phyloP scores from a whole-genome alignment of 163 green algal genomes.

The Scenedesmus sp. region DNA sequence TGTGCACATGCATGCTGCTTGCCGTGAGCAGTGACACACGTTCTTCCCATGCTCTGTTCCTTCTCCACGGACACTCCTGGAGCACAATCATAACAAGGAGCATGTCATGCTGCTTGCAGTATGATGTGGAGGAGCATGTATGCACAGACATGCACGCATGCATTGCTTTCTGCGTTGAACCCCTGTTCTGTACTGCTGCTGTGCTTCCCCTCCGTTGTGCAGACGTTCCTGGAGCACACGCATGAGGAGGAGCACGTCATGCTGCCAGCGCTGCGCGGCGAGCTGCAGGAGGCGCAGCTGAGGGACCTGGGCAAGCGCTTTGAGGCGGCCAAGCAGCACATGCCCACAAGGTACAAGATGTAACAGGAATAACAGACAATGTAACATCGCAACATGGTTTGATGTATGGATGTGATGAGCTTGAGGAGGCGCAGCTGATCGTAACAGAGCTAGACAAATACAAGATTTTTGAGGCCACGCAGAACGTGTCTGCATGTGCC shows the following conservation, averaged over 20 bases:
- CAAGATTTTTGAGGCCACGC: too few species aligned
- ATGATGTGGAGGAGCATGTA: conserved; percentile 6
- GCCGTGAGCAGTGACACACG: too few species aligned
- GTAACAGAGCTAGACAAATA: too few species aligned
- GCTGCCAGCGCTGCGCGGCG: conserved; percentile 19
- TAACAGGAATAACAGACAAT: too few species aligned
- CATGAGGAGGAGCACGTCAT: conserved; percentile 51
- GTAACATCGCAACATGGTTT: too few species aligned
- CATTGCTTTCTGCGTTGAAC: too few species aligned
- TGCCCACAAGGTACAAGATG: conserved; percentile 50
- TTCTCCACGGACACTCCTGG: conserved; percentile 41
- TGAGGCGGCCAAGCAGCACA: conserved; percentile 26
- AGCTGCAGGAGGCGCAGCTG: conserved; percentile 30
- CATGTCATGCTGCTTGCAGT: not conserved
- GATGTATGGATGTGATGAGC: not conserved
- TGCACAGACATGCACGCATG: too few species aligned
- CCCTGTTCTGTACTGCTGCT: too few species aligned
- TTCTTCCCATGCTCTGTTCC: too few species aligned
- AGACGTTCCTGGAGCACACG: conserved; percentile 49
- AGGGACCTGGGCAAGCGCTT: conserved; percentile 36
- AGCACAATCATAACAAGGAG: conserved; percentile 41
- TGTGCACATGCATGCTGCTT: not conserved
- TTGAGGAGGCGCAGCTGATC: conserved; percentile 28
- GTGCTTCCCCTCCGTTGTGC: too few species aligned
- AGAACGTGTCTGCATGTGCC: too few species aligned